Evolutionary conservation across 495 filamentous ascomycete species (phyloP).

Genomic region (Patellaria atrata): DNA sequence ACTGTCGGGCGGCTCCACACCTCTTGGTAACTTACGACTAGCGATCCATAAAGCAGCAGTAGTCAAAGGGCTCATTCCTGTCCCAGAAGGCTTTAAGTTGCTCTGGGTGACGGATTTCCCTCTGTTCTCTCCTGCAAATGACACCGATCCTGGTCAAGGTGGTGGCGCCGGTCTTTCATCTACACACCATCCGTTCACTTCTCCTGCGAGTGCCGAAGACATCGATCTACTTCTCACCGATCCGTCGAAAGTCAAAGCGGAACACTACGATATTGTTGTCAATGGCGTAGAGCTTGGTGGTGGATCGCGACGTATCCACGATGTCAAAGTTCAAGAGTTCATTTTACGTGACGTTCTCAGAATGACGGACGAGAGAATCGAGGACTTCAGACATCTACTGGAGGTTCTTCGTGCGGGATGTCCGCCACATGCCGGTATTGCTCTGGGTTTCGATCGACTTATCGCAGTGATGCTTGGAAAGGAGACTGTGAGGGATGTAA

Average conservation of each 20-base stretch:
- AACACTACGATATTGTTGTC: conserved; percentile 90
- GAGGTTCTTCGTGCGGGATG: conserved; percentile 73
- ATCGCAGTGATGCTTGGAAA: conserved; percentile 66
- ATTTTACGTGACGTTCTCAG: conserved; percentile 72
- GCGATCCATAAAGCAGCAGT: conserved; percentile 56
- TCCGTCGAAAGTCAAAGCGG: conserved; percentile 56
- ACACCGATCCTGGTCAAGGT: conserved; percentile 65
- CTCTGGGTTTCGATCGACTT: conserved; percentile 81
- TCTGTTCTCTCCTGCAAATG: conserved; percentile 62
- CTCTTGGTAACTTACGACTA: conserved; percentile 61
- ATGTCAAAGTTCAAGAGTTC: conserved; percentile 69
- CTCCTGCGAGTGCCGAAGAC: conserved; percentile 58
- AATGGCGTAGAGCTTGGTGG: conserved; percentile 93
- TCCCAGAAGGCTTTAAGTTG: conserved; percentile 45
- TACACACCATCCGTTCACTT: conserved; percentile 94
- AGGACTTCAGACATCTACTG: conserved; percentile 71
- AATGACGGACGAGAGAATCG: conserved; percentile 40
- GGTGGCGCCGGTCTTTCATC: conserved; percentile 66
- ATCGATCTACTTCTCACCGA: conserved; percentile 58
- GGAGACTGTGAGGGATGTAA: conserved; percentile 73
- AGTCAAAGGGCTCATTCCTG: conserved; percentile 38
- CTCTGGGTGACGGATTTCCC: conserved; percentile 85
- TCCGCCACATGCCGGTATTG: conserved; percentile 93
- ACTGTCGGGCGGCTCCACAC: conserved; percentile 56
- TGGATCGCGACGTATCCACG: conserved; percentile 84